Evolutionary conservation across 495 filamentous ascomycete genomes (phyloP).

Genomic region (Xanthoparmelia taractica): DNA sequence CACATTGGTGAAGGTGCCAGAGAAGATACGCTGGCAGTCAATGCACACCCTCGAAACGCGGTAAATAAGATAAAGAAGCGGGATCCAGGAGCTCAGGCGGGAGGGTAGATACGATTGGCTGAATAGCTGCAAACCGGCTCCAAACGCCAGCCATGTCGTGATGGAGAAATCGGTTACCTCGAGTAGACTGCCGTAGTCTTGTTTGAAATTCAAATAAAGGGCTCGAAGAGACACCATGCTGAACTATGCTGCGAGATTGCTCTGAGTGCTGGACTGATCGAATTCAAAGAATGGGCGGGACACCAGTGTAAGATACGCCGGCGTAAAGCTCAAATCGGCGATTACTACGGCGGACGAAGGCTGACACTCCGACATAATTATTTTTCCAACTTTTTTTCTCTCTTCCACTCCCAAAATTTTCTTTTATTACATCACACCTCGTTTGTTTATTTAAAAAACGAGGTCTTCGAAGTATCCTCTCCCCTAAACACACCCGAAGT

Average conservation of each 20-base stretch:
- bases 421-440: too few species aligned
- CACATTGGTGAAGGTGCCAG: constrained; percentile 9
- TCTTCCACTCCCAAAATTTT: too few species aligned
- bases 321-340: too few species aligned
- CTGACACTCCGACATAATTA: too few species aligned
- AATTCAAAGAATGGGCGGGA: too few species aligned
- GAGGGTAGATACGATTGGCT: constrained; percentile 6
- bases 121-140: constrained; percentile 17
- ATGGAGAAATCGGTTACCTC: constrained; percentile 15
- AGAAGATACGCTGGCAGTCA: constrained; percentile 9
- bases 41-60: constrained; percentile 6
- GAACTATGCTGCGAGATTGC: not conserved
- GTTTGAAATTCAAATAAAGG: constrained; percentile 1
- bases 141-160: constrained; percentile 20
- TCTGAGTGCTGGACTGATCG: not conserved
- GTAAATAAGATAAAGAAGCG: constrained; percentile 10
- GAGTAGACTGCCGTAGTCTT: constrained; percentile 11
- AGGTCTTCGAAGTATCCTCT: too few species aligned
- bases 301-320: too few species aligned
- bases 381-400: too few species aligned
- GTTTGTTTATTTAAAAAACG: too few species aligned
- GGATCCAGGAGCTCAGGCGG: constrained; percentile 8
- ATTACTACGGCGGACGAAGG: too few species aligned
- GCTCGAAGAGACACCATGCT: constrained; percentile 13
- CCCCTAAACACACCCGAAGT: too few species aligned